phyloP scores from a whole-genome alignment of 2,329 filamentous ascomycete species.

The Talaromyces sp. region DNA sequence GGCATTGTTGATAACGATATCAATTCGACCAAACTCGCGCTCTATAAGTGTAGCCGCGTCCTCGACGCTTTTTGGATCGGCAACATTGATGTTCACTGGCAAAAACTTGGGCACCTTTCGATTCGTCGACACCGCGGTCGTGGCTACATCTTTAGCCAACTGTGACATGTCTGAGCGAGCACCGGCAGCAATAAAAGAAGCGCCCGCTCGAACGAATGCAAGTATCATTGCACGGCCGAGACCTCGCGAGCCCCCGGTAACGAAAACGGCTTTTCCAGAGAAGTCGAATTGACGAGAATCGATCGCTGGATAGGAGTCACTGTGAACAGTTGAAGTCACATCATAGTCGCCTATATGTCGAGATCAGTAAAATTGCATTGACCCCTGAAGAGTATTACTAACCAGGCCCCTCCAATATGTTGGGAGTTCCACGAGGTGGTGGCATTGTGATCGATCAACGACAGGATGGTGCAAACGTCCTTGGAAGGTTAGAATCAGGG shows the following conservation, averaged over 20 bases:
- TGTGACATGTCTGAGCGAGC: slow-evolving; percentile 48
- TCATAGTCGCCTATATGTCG: slow-evolving; percentile 15
- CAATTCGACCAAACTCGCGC: slow-evolving; percentile 34
- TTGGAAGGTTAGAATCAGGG: no score
- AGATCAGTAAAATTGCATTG: neutral
- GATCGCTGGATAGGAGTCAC: slow-evolving; percentile 53
- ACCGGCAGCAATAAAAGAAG: slow-evolving; percentile 48
- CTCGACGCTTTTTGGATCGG: slow-evolving; percentile 32
- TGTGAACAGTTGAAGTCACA: slow-evolving; percentile 31
- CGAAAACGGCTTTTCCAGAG: slow-evolving; percentile 43
- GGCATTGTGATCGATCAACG: neutral
- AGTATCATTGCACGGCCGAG: slow-evolving; percentile 51
- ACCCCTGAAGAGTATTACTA: neutral
- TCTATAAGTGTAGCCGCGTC: slow-evolving; percentile 29
- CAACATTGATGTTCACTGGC: slow-evolving; percentile 42
- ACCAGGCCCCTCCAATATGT: slow-evolving; percentile 9
- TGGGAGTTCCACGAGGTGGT: slow-evolving; percentile 6
- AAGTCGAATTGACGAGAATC: slow-evolving; percentile 37
- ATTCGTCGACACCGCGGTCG: slow-evolving; percentile 30
- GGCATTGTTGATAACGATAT: slow-evolving; percentile 48
- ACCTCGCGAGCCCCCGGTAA: slow-evolving; percentile 53
- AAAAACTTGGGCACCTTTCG: slow-evolving; percentile 34
- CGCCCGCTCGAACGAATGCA: slow-evolving; percentile 52
- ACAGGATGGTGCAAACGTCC: neutral
- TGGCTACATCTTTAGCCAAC: slow-evolving; percentile 32